Conservation (phyloP, 2,329 filamentous ascomycete genomes). For the Microdochium trichocladiopsis region DNA sequence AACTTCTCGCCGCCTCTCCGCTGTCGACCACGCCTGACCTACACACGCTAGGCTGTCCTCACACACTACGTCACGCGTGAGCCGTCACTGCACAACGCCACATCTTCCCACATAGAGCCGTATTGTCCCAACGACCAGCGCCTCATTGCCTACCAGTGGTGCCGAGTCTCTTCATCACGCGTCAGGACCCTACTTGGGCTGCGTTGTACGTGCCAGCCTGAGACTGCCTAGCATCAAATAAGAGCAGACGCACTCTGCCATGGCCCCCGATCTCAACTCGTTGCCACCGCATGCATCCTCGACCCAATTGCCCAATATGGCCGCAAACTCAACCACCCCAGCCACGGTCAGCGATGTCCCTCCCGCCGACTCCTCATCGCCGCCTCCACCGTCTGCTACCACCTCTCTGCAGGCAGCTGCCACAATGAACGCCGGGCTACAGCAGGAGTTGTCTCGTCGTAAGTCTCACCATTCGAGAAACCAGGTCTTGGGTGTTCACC, state of each 20-base stretch:
- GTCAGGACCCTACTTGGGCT: not conserved
- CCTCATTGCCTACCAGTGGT: not conserved
- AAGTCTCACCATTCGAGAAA: conserved; percentile 15
- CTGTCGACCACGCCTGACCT: not conserved
- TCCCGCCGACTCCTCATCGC: conserved; percentile 51
- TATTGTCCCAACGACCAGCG: not conserved
- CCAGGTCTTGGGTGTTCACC: not conserved
- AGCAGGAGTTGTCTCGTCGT: conserved; percentile 56
- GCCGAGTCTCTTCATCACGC: not conserved
- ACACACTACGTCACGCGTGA: not conserved
- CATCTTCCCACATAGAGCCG: not conserved
- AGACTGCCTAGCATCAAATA: not conserved
- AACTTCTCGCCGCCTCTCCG: not conserved
- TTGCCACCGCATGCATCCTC: conserved; percentile 40
- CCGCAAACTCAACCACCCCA: conserved; percentile 11
- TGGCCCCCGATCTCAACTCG: conserved; percentile 54
- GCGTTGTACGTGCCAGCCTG: not conserved
- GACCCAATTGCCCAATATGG: conserved; percentile 28
- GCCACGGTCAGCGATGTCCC: conserved; percentile 25
- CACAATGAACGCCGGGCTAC: conserved; percentile 69
- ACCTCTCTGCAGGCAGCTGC: conserved; percentile 70
- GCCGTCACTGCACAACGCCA: not conserved
- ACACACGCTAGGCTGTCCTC: not conserved
- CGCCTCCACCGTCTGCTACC: not conserved
- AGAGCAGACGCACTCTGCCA: conserved; percentile 11